Conservation (phyloP, 1,284 basidiomycete species). For the Boletus albobrunnescens region DNA sequence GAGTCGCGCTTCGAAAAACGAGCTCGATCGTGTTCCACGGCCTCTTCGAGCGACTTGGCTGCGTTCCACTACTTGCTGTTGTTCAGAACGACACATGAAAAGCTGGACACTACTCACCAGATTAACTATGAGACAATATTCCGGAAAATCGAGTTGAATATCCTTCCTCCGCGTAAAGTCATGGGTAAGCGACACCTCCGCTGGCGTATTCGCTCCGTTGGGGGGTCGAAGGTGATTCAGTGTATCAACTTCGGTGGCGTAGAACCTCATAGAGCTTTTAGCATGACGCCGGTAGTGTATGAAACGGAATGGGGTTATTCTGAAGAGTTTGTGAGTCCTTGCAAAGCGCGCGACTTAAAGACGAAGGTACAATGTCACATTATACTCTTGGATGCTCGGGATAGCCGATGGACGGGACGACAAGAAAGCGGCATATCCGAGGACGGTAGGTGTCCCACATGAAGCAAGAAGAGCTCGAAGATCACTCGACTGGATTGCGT, state of each 20-base stretch:
- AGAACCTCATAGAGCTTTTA: constrained; percentile 49
- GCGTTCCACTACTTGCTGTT: constrained; percentile 27
- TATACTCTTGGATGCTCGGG: constrained; percentile 20
- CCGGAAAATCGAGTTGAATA: not conserved
- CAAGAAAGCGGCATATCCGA: constrained; percentile 25
- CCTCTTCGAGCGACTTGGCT: constrained; percentile 26
- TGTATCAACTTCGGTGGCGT: constrained; percentile 44
- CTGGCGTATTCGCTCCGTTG: constrained; percentile 9
- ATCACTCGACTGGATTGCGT: constrained; percentile 10
- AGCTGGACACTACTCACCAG: constrained; percentile 15
- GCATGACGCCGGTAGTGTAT: constrained; percentile 52
- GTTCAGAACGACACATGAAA: not conserved
- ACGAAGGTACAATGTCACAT: constrained; percentile 15
- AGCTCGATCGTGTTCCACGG: constrained; percentile 12
- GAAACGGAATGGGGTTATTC: constrained; percentile 29
- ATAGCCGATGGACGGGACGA: constrained; percentile 3
- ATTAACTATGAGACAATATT: constrained; percentile 22
- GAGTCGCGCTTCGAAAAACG: not conserved
- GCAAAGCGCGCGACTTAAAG: constrained; percentile 6
- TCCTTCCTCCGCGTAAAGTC: constrained; percentile 27
- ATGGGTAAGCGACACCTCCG: constrained; percentile 22
- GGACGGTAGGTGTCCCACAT: constrained; percentile 29
- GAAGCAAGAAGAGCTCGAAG: constrained; percentile 2
- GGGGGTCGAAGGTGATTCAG: constrained; percentile 18
- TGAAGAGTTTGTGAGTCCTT: constrained; percentile 12